These are phyloP conservation scores for Penicillium aurantiogriseum DNA, from an alignment of 2,329 filamentous ascomycete species.

Conservation along the genomic window DNA sequence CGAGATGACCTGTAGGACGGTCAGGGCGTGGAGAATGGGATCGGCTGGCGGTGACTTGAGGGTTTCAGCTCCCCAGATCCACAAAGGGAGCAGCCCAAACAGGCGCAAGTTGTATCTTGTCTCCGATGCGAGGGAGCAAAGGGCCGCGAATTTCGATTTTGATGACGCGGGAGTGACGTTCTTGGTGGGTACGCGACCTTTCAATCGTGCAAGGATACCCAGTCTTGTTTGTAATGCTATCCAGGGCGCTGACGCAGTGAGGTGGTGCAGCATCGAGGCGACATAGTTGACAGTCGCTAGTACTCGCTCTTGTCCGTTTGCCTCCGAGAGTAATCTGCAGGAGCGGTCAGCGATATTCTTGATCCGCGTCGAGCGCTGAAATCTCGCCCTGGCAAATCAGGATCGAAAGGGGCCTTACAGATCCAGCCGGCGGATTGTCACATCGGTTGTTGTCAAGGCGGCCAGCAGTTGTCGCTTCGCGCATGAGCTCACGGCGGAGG, in stretches of 20 bases:
- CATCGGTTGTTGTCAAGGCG: constrained; percentile 30
- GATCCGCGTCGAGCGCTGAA: not conserved
- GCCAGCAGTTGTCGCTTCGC: constrained; percentile 26
- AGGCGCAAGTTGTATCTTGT: constrained; percentile 56
- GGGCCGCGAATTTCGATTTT: constrained; percentile 51
- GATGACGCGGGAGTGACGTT: constrained; percentile 30
- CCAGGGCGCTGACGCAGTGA: constrained; percentile 56
- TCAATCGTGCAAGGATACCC: constrained; percentile 43
- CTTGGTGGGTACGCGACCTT: constrained; percentile 9
- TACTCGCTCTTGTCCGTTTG: constrained; percentile 66
- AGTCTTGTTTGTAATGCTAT: constrained; percentile 42
- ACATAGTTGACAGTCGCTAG: constrained; percentile 69
- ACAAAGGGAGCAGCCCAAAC: constrained; percentile 68
- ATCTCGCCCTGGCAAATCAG: not conserved
- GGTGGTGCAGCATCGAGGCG: constrained; percentile 60
- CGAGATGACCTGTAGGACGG: constrained; percentile 65
- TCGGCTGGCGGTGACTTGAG: constrained; percentile 48
- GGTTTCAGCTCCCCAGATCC: constrained; percentile 70
- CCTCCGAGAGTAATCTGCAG: constrained; percentile 63
- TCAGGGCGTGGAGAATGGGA: constrained; percentile 52
- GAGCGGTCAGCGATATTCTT: constrained; percentile 3
- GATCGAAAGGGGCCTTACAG: constrained; percentile 21
- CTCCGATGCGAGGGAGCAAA: constrained; percentile 49
- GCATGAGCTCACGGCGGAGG: constrained; percentile 20
- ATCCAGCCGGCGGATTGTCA: constrained; percentile 31